Evolutionary conservation across 2,329 filamentous ascomycete genomes (phyloP).

Genomic region (Xylaria sp.): DNA sequence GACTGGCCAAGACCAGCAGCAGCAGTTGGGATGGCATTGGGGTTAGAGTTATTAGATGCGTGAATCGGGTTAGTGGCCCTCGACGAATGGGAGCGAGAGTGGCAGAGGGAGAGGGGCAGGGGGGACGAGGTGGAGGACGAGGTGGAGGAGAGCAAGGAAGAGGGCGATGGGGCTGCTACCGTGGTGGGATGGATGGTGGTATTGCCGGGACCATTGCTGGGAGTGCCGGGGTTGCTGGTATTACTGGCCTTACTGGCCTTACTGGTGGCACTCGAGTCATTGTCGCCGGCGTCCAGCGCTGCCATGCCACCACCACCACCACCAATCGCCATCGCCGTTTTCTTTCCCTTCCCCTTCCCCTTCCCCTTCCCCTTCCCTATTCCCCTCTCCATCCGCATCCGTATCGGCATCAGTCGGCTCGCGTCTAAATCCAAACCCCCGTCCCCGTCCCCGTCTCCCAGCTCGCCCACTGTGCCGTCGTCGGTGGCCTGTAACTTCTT

Average conservation of each 20-base stretch:
- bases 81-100: constrained; percentile 27
- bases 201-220: too few species aligned
- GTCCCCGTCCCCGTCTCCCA: background rate
- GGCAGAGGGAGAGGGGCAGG: constrained; percentile 29
- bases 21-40: background rate
- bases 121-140: constrained; percentile 27
- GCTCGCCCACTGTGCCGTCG: constrained; percentile 8
- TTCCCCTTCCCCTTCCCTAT: constrained; percentile 1
- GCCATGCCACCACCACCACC: background rate
- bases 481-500: constrained; percentile 41
- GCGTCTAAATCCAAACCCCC: background rate
- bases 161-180: constrained; percentile 8
- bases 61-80: constrained; percentile 35
- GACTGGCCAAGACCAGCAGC: constrained; percentile 51
- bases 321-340: too few species aligned
- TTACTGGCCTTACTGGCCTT: background rate
- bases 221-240: background rate
- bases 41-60: constrained; percentile 15
- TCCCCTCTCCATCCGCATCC: background rate
- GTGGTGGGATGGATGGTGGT: too few species aligned
- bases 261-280: background rate
- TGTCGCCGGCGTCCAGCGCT: background rate
- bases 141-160: constrained; percentile 19
- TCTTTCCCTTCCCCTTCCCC: background rate
- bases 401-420: constrained; percentile 4